Conservation (phyloP, 495 filamentous ascomycete species). For the Usnea hakonensis region DNA sequence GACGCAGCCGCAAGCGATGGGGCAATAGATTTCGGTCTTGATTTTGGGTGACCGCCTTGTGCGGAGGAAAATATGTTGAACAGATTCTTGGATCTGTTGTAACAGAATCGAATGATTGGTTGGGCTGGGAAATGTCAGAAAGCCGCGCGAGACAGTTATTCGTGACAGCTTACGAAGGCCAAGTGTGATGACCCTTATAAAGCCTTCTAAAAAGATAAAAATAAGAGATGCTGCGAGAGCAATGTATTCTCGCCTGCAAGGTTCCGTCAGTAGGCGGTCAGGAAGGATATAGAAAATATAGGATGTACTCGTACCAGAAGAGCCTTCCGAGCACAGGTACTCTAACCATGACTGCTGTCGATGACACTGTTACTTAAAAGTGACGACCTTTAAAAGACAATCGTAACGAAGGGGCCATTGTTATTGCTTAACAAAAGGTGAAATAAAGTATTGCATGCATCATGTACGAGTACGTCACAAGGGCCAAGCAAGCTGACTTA, state of each 20-base stretch:
- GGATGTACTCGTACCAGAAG: slow-evolving; percentile 59
- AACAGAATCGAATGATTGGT: slow-evolving; percentile 73
- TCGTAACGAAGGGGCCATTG: slow-evolving; percentile 11
- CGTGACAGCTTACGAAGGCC: slow-evolving; percentile 62
- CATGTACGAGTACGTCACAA: background rate
- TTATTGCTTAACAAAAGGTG: background rate
- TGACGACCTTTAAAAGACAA: background rate
- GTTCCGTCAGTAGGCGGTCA: background rate
- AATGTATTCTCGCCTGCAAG: slow-evolving; percentile 66
- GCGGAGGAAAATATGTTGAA: slow-evolving; percentile 74
- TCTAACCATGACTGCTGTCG: slow-evolving; percentile 47
- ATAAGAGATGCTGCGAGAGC: slow-evolving; percentile 75
- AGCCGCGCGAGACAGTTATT: background rate
- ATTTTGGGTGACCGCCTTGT: slow-evolving; percentile 55
- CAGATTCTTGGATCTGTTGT: slow-evolving; percentile 66
- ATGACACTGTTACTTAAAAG: background rate
- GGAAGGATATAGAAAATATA: background rate
- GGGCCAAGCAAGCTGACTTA: no score
- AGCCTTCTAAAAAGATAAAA: slow-evolving; percentile 68
- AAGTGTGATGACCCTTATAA: slow-evolving; percentile 83
- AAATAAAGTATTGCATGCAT: background rate
- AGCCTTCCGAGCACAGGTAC: slow-evolving; percentile 80
- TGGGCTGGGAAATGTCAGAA: slow-evolving; percentile 46
- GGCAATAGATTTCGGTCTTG: slow-evolving; percentile 37
- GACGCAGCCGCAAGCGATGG: slow-evolving; percentile 57